phyloP scores from a whole-genome alignment of 768 basidiomycete genomes.

The Macrolepiota albuminosa region DNA sequence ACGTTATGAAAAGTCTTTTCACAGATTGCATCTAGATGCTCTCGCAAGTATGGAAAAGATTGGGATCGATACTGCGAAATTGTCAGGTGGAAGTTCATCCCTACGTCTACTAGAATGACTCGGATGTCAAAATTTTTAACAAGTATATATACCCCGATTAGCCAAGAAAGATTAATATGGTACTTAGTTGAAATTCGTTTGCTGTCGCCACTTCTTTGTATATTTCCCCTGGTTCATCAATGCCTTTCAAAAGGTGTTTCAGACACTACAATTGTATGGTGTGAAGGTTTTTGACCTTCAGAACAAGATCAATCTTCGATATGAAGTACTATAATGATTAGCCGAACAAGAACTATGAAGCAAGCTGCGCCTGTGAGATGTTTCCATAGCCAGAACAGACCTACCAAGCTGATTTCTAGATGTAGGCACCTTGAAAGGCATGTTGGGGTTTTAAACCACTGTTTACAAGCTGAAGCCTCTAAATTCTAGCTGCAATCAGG shows the following conservation, averaged over 20 bases:
- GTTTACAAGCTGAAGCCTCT: neutral
- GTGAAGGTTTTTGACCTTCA: neutral
- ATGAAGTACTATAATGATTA: too few species aligned
- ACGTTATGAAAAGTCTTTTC: neutral
- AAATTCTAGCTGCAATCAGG: neutral
- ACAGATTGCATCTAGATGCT: constrained; percentile 45
- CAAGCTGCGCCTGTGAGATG: too few species aligned
- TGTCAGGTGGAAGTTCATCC: constrained; percentile 90
- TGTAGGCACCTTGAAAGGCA: too few species aligned
- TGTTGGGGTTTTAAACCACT: too few species aligned
- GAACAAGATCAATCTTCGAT: too few species aligned
- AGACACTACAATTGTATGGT: too few species aligned
- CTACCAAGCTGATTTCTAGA: too few species aligned
- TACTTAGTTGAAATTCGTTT: neutral
- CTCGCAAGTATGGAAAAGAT: constrained; percentile 89
- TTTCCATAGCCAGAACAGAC: too few species aligned
- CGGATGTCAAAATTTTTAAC: neutral
- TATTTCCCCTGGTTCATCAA: neutral
- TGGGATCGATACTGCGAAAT: constrained; percentile 88
- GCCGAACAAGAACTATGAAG: too few species aligned
- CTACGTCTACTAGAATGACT: constrained; percentile 58
- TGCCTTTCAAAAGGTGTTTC: neutral
- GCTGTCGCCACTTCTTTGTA: neutral
- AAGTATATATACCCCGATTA: constrained; percentile 10
- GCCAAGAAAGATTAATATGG: neutral